Evolutionary conservation across 2,329 filamentous ascomycete genomes (phyloP).

Genomic region (Colletotrichum neosansevieriae): DNA sequence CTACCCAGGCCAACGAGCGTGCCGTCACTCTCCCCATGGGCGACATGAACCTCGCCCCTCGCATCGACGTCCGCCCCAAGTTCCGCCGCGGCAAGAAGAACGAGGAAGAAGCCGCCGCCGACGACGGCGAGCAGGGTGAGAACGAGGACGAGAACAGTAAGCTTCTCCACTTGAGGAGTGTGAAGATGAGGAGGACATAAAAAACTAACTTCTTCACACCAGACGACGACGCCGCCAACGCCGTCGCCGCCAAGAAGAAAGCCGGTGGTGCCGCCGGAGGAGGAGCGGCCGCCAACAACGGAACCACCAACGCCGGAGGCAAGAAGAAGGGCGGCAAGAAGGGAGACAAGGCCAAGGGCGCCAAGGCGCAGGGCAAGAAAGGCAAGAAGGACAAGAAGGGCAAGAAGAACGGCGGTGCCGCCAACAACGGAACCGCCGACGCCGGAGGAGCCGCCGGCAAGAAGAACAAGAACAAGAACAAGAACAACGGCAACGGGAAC

Average conservation of each 20-base stretch:
- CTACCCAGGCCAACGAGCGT: slow-evolving; percentile 22
- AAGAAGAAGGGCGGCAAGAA: background rate
- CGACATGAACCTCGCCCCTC: slow-evolving; percentile 16
- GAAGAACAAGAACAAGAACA: background rate
- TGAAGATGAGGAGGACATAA: background rate
- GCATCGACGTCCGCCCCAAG: slow-evolving; percentile 17
- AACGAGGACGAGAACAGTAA: background rate
- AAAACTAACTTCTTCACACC: background rate
- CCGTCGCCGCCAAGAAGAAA: slow-evolving; percentile 13
- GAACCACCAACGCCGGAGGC: slow-evolving; percentile 26
- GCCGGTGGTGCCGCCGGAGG: background rate
- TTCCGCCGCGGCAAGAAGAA: slow-evolving; percentile 25
- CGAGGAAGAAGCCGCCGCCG: background rate
- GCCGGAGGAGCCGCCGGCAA: background rate
- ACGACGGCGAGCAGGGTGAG: slow-evolving; percentile 11
- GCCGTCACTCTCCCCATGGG: slow-evolving; percentile 24
- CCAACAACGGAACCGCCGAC: slow-evolving; percentile 24
- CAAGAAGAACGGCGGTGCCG: slow-evolving; percentile 15
- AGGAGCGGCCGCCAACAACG: slow-evolving; percentile 29
- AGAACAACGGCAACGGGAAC: background rate
- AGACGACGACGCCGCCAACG: background rate
- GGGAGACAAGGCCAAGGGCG: slow-evolving; percentile 13
- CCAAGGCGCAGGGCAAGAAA: slow-evolving; percentile 21
- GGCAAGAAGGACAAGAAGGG: slow-evolving; percentile 17
- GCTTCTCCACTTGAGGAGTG: background rate